Base-by-base conservation (phyloP, 345 rosid genomes). In the Noccaea caerulescens region DNA sequence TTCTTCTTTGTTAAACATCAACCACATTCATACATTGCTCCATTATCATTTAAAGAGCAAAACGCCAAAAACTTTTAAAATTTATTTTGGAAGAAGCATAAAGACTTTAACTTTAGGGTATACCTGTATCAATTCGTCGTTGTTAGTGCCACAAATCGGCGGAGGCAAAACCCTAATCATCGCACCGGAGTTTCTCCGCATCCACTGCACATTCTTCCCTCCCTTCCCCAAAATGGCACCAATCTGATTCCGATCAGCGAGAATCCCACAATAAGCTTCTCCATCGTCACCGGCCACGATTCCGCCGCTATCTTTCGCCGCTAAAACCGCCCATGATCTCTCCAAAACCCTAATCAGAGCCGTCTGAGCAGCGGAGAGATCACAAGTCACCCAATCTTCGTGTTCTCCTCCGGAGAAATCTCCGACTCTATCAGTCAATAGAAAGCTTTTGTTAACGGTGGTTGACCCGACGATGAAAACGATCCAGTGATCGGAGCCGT, bases 111-210 rank as follows among this genome's bases (percentile, higher is more conserved):
- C 30, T 27, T 27, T 27, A 0, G 30, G 30, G 3, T 27, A 27
- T 27, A 88, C 93, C 89, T 86, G 91, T 77, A 88, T 83, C 69
- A 88, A 68, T 54, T 80, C 51, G 45, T 86, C 94, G 23, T 10
- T 78, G 14, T 47, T 78, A 4, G 79, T 54, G 0, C 83, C 89
- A 7, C 91, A 85, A 20, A 12, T 38, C 3, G 91, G 95, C 27
- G 91, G 80, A 59, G 84, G 85, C 57, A 88, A 68, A 58, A 82
- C 79, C 75, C 80, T 58, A 54, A 88, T 86, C 59, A 63, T 68
- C 3, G 91, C 91, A 38, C 87, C 89, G 16, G 83, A 80, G 41
- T 65, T 76, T 42, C 59, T 62, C 79, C 82, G 78, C 82, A 88
- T 84, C 65, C 81, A 77, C 66, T 44, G 39, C 0, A 86, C 83